phyloP scores from a whole-genome alignment of 1,139 yeast genomes.

The Suhomyces yuchorum region DNA sequence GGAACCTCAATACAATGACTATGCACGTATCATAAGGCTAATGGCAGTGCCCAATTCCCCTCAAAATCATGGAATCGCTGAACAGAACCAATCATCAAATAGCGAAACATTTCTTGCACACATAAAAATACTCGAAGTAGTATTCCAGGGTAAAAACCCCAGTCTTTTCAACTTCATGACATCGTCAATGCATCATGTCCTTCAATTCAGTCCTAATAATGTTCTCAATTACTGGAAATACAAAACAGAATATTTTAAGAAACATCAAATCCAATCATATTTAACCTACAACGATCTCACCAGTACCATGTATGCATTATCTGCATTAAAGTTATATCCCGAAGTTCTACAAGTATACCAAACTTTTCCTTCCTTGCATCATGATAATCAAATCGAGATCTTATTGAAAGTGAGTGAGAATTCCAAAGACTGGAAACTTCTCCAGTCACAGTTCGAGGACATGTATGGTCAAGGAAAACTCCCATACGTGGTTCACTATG shows the following conservation, averaged over 20 bases:
- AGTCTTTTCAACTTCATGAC: slow-evolving; percentile 26
- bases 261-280: background rate
- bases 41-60: slow-evolving; percentile 19
- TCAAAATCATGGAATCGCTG: background rate
- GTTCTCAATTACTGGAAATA: slow-evolving; percentile 30
- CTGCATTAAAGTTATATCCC: slow-evolving; percentile 24
- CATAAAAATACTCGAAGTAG: slow-evolving; percentile 9
- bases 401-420: slow-evolving; percentile 53
- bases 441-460: slow-evolving; percentile 64
- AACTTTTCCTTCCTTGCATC: slow-evolving; percentile 28
- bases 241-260: slow-evolving; percentile 19
- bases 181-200: slow-evolving; percentile 24
- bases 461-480: slow-evolving; percentile 58
- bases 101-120: slow-evolving; percentile 15
- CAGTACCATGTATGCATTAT: slow-evolving; percentile 33
- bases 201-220: slow-evolving; percentile 22
- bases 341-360: slow-evolving; percentile 31
- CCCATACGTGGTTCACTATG: slow-evolving; percentile 62
- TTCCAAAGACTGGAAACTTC: slow-evolving; percentile 56
- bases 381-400: slow-evolving; percentile 46
- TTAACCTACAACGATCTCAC: slow-evolving; percentile 28
- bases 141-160: slow-evolving; percentile 6
- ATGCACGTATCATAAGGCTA: slow-evolving; percentile 23
- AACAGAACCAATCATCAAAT: background rate
- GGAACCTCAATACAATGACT: slow-evolving; percentile 20